Percentiles rank a stretch among this genome's conserved stretches.
Evolutionary conservation across 2,329 filamentous ascomycete genomes (phyloP).

Genomic region (Curvularia sp.): DNA sequence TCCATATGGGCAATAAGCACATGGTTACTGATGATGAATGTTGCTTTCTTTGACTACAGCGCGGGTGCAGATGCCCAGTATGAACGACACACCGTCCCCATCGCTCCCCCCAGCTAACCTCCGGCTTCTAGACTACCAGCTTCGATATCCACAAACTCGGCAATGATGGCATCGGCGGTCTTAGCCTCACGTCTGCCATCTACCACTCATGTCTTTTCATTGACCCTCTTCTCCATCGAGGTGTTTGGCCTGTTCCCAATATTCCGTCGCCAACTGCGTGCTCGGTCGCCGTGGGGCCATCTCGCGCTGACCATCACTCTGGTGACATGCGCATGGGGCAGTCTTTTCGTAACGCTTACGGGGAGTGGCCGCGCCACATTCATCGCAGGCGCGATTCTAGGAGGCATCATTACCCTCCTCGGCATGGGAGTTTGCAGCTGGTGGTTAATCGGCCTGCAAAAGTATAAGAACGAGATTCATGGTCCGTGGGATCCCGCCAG

Average conservation of each 20-base stretch:
- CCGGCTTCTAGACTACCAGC: conserved; percentile 66
- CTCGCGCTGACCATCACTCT: conserved; percentile 76
- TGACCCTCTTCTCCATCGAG: conserved; percentile 96
- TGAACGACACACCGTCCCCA: not conserved
- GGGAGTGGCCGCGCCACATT: conserved; percentile 63
- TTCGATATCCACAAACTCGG: conserved; percentile 89
- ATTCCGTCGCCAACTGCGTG: conserved; percentile 85
- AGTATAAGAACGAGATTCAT: conserved; percentile 99
- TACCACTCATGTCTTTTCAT: conserved; percentile 91
- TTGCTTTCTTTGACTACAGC: conserved; percentile 97
- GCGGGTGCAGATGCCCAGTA: conserved; percentile 66
- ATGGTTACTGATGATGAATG: conserved; percentile 91
- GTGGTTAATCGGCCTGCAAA: conserved; percentile 97
- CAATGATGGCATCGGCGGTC: conserved; percentile 94
- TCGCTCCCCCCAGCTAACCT: conserved; percentile 15
- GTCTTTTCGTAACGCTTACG: conserved; percentile 69
- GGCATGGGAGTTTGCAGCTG: conserved; percentile 94
- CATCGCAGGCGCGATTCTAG: conserved; percentile 77
- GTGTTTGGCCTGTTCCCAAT: conserved; percentile 98
- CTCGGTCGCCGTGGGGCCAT: conserved; percentile 83
- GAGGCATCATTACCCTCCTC: conserved; percentile 74
- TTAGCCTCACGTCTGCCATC: conserved; percentile 87
- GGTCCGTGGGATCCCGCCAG: conserved; percentile 97
- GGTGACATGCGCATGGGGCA: conserved; percentile 79
- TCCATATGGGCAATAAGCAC: conserved; percentile 97